These are phyloP conservation scores for Talaromyces thailandensis DNA, from an alignment of 495 filamentous ascomycete species.

Conservation along the genomic window DNA sequence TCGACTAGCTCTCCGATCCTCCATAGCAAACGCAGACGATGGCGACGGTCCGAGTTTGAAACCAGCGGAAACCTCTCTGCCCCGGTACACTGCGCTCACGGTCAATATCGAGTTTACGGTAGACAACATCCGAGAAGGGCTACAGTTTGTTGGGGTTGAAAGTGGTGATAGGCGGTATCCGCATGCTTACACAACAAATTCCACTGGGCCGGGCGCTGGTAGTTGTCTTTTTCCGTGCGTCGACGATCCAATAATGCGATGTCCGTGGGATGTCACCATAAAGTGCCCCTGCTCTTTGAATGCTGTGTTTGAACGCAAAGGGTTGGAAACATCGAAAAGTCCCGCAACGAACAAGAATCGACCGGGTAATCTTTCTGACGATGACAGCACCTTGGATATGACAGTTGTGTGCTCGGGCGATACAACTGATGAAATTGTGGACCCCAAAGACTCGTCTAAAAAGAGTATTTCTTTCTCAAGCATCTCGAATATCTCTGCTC, in stretches of 20 bases:
- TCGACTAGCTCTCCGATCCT: constrained; percentile 31
- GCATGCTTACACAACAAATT: constrained; percentile 82
- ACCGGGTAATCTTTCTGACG: constrained; percentile 39
- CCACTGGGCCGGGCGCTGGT: constrained; percentile 63
- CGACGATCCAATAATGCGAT: constrained; percentile 70
- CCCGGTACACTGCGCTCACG: constrained; percentile 46
- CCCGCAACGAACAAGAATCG: constrained; percentile 5
- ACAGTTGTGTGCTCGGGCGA: constrained; percentile 85
- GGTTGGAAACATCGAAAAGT: constrained; percentile 15
- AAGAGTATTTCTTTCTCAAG: constrained; percentile 78
- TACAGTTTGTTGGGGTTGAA: constrained; percentile 83
- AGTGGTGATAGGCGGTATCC: constrained; percentile 74
- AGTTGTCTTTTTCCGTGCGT: constrained; percentile 87
- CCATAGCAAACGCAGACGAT: constrained; percentile 23
- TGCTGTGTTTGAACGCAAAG: constrained; percentile 57
- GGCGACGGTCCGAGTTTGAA: constrained; percentile 27
- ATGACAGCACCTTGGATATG: constrained; percentile 81
- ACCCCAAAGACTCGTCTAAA: constrained; percentile 62
- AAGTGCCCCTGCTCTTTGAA: constrained; percentile 77
- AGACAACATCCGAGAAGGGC: constrained; percentile 66
- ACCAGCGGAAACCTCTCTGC: constrained; percentile 27
- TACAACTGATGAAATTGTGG: constrained; percentile 68
- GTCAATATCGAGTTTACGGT: constrained; percentile 67
- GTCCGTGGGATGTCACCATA: constrained; percentile 80
- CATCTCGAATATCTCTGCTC: constrained; percentile 60